A percentile compares a stretch with the other conserved stretches of the same genome.
Evolutionary conservation across 495 filamentous ascomycete species (phyloP).

Genomic region (Penicillium atrosanguineum): DNA sequence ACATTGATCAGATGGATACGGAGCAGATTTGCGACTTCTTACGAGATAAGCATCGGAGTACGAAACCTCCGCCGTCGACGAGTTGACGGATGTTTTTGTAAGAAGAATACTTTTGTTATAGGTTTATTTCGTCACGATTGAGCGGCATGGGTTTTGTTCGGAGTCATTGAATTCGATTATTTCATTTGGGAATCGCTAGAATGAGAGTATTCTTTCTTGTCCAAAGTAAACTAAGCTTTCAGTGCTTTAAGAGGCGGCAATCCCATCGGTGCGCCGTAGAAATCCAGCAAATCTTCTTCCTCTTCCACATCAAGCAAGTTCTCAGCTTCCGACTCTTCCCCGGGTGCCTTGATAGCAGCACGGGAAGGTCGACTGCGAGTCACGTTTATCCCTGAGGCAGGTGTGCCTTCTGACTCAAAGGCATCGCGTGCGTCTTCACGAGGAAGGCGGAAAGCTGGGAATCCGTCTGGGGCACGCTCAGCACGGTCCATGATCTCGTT

Average conservation of each 20-base stretch:
- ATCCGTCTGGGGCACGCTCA: slow-evolving; percentile 66
- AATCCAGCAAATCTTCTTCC: slow-evolving; percentile 44
- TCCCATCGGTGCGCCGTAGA: slow-evolving; percentile 39
- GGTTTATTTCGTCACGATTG: background rate
- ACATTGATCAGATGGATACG: slow-evolving; percentile 29
- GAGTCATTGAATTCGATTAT: background rate
- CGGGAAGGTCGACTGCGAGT: slow-evolving; percentile 27
- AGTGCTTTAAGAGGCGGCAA: slow-evolving; percentile 31
- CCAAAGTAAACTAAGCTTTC: background rate
- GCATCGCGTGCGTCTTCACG: slow-evolving; percentile 35
- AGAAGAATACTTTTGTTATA: background rate
- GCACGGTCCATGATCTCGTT: slow-evolving; percentile 75
- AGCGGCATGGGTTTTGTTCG: background rate
- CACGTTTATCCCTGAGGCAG: slow-evolving; percentile 12
- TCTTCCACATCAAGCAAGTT: slow-evolving; percentile 29
- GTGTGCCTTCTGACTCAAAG: slow-evolving; percentile 29
- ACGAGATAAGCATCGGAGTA: slow-evolving; percentile 29
- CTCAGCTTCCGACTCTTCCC: slow-evolving; percentile 40
- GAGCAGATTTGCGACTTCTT: slow-evolving; percentile 35
- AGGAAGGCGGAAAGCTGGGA: slow-evolving; percentile 65
- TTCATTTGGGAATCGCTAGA: background rate
- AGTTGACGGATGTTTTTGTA: background rate
- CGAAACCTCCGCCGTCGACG: slow-evolving; percentile 3
- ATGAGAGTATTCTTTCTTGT: background rate
- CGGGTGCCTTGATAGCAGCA: slow-evolving; percentile 17